Conservation (phyloP, 805 yeast species). For the Spathaspora sp. region DNA sequence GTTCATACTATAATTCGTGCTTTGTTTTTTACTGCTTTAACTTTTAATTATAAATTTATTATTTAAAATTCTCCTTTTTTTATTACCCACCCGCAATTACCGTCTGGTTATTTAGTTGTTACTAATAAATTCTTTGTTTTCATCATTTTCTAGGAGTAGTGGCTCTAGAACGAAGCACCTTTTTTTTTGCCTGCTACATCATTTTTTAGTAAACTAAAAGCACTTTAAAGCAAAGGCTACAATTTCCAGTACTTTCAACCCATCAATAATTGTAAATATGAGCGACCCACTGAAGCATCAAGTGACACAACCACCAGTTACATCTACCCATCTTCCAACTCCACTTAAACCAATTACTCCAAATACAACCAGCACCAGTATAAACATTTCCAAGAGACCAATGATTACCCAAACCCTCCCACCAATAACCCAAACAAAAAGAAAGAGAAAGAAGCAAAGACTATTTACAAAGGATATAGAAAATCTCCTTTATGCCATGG, state of each 20-base stretch:
- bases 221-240: neutral
- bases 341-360: neutral
- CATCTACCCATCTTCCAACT: neutral
- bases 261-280: neutral
- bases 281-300: neutral
- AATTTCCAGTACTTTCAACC: neutral
- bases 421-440: conserved; percentile 8
- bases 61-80: neutral
- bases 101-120: neutral
- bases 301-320: neutral
- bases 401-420: conserved; percentile 1
- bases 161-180: neutral
- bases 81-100: neutral
- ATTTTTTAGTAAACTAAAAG: neutral
- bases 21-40: neutral
- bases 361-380: neutral
- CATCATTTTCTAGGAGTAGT: neutral
- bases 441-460: conserved; percentile 29
- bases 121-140: neutral
- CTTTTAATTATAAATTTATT: neutral
- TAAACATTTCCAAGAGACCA: neutral
- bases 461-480: conserved; percentile 41
- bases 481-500: conserved; percentile 36
- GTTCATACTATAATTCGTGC: neutral
- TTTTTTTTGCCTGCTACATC: neutral